These are phyloP conservation scores for Hypholoma sublateritium DNA, from an alignment of 768 basidiomycete species.

Conservation along the genomic window DNA sequence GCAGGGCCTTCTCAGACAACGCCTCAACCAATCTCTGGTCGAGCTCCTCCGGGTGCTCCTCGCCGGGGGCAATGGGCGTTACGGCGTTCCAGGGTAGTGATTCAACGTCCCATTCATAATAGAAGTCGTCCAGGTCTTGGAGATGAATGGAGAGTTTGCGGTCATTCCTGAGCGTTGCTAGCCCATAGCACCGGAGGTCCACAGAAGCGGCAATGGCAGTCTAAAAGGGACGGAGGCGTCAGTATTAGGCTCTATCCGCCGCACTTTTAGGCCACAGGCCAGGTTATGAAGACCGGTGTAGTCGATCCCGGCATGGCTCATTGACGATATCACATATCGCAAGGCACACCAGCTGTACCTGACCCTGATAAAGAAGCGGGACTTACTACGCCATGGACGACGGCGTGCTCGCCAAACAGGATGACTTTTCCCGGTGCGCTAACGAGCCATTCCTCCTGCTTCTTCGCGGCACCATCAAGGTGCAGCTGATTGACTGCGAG, in stretches of 20 bases:
- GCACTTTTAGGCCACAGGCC: slow-evolving; percentile 3
- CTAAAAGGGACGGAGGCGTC: slow-evolving; percentile 33
- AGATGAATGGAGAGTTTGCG: slow-evolving; percentile 74
- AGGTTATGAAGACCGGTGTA: slow-evolving; percentile 20
- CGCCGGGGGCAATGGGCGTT: slow-evolving; percentile 48
- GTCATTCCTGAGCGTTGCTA: slow-evolving; percentile 74
- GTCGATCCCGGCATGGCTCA: slow-evolving; percentile 24
- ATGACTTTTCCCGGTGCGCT: slow-evolving; percentile 98
- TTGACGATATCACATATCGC: slow-evolving; percentile 4
- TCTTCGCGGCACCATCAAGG: slow-evolving; percentile 26
- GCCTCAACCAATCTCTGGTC: slow-evolving; percentile 75
- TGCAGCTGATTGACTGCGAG: slow-evolving; percentile 72
- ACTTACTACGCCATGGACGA: slow-evolving; percentile 94
- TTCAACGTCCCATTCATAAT: slow-evolving; percentile 78
- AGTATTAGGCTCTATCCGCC: slow-evolving; percentile 7
- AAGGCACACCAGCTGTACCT: slow-evolving; percentile 16
- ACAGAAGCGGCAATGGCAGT: slow-evolving; percentile 95
- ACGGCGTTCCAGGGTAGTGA: slow-evolving; percentile 79
- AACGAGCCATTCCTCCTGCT: slow-evolving; percentile 68
- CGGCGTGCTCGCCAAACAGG: slow-evolving; percentile 97
- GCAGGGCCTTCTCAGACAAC: slow-evolving; percentile 49
- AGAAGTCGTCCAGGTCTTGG: slow-evolving; percentile 75
- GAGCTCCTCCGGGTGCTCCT: slow-evolving; percentile 61
- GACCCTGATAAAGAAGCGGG: slow-evolving; percentile 16
- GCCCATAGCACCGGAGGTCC: slow-evolving; percentile 92